Base-by-base conservation (phyloP, 257 asterid genomes). In the Nicotiana undulata region DNA sequence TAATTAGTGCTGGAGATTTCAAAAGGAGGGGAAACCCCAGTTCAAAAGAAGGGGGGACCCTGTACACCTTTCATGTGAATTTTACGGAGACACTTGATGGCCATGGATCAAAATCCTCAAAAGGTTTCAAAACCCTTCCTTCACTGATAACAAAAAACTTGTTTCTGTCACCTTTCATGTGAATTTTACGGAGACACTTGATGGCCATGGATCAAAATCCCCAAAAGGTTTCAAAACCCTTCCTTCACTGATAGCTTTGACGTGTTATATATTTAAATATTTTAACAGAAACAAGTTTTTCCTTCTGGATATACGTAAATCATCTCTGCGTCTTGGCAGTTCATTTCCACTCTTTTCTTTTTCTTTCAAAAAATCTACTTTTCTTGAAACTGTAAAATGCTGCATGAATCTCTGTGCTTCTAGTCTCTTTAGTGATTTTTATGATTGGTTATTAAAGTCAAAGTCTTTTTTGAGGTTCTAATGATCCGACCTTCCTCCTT, bases 391-490 rank as follows among this genome's bases (percentile, higher is more conserved):
- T 70, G 58, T 44, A 70, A 20, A 44, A 70, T 44, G 58, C 26
- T 44, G 34, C 16, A 46, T 24, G 61, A 49, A 49, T 72, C 40
- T 77, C 37, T 32, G 32, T 59, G 32, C 13, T 59, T 77, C 70
- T 26, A 18, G 32, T 75, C 72, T 17, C 31, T 46, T 22, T 29
- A 18, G 26, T 76, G 20, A 6, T 72, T 40, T 53, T 75, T 80
- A 22, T 75, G 29, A 15, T 76, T 80, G 49, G 12, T 65, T 18
- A 46, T 65, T 60, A 18, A 29, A 13, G 56, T 59, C 17, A 28
- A 44, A 18, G 20, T 11, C 15, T 61, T 52, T 68, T n/a, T 75
- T 9, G 72, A 56, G 72, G 37, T 77, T 63, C 81, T 86, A 61
- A 56, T 78, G 56, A 64, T 79, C 26, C n/a, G 18, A 16, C 18